Percentiles rank a stretch among this genome's conserved stretches.
Evolutionary conservation across 108 stramenopile genomes (phyloP).

Genomic region (Discostella stelligeroides): DNA sequence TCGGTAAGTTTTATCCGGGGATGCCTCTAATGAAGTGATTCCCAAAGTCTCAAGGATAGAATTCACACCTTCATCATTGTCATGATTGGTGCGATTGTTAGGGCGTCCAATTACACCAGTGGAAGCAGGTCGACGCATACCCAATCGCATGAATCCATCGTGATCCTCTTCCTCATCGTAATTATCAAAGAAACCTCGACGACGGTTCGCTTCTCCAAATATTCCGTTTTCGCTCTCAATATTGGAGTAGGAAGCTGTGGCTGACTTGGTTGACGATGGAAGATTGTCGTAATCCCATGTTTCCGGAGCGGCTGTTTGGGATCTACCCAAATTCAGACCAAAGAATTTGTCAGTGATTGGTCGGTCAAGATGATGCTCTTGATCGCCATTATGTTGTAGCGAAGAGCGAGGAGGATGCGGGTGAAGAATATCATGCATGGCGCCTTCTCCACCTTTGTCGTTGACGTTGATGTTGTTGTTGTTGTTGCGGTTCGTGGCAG

Average conservation of each 20-base stretch:
- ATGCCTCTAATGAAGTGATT: constrained; percentile 29
- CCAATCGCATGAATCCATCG: constrained; percentile 32
- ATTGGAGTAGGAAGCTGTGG: constrained; percentile 12
- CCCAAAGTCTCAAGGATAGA: constrained; percentile 55
- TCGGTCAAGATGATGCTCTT: no score
- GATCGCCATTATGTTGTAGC: constrained; percentile 6
- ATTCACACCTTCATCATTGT: constrained; percentile 36
- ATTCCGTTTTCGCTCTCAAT: not conserved
- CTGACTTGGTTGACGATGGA: constrained; percentile 49
- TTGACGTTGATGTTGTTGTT: not conserved
- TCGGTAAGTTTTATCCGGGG: constrained; percentile 10
- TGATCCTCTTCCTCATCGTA: constrained; percentile 43
- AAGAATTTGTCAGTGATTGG: constrained; percentile 37
- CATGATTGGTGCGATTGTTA: constrained; percentile 17
- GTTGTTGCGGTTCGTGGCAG: not conserved
- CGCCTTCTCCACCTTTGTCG: not conserved
- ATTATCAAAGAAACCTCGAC: constrained; percentile 26
- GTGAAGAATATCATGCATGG: not conserved
- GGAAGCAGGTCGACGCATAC: constrained; percentile 60
- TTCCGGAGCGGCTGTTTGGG: constrained; percentile 58
- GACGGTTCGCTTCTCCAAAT: constrained; percentile 18
- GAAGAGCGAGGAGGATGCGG: not conserved
- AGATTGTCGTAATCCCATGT: constrained; percentile 37
- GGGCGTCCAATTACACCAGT: constrained; percentile 60
- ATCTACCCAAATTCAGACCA: constrained; percentile 56